A percentile compares a stretch with the other conserved stretches of the same genome.
Conservation (phyloP, 108 stramenopile species). For the Parietichytrium sp. region DNA sequence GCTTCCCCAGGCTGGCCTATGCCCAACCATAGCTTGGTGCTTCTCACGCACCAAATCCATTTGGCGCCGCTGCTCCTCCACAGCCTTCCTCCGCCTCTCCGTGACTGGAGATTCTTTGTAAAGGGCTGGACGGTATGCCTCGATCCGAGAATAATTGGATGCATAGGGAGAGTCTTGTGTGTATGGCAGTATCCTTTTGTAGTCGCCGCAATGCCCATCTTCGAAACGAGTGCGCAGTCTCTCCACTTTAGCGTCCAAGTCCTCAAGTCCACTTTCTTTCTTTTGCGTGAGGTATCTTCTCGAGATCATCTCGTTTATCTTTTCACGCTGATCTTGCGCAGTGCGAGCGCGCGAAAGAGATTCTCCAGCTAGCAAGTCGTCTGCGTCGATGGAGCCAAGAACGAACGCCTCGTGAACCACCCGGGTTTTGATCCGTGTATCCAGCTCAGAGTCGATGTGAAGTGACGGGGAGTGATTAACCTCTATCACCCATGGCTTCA, state of each 20-base stretch:
- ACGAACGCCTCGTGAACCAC: constrained; percentile 15
- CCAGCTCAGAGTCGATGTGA: constrained; percentile 23
- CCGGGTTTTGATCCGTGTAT: constrained; percentile 11
- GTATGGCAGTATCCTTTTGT: neutral
- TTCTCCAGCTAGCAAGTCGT: neutral
- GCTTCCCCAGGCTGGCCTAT: neutral
- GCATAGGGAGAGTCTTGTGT: neutral
- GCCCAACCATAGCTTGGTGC: neutral
- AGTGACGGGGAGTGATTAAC: constrained; percentile 48
- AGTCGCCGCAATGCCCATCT: neutral
- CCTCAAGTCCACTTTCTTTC: too few species aligned
- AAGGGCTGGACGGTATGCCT: neutral
- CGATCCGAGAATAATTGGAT: neutral
- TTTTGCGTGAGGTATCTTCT: too few species aligned
- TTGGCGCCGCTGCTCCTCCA: neutral
- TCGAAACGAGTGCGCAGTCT: neutral
- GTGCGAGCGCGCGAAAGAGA: neutral
- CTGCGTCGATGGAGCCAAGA: constrained; percentile 13
- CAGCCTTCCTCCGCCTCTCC: neutral
- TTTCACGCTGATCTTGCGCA: neutral
- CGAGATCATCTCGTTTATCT: neutral
- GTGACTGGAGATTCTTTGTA: neutral
- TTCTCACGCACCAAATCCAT: neutral
- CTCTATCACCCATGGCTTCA: constrained; percentile 38
- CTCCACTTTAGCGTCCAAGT: neutral